Evolutionary conservation across 2,329 filamentous ascomycete species (phyloP).

Genomic region (Oidium heveae): DNA sequence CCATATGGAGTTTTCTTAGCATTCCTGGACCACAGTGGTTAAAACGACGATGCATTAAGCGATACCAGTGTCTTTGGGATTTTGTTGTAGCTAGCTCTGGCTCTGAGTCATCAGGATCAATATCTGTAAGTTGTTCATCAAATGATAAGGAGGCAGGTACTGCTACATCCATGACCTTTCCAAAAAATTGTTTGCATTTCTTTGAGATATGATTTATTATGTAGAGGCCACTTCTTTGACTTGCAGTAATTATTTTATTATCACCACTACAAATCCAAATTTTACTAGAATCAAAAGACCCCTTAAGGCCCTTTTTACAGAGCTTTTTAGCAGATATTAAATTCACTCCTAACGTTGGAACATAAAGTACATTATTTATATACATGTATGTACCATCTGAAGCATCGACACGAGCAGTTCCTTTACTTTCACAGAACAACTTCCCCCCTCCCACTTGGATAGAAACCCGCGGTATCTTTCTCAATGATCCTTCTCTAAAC

Average conservation of each 20-base stretch:
- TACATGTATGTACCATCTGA: background rate
- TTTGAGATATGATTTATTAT: background rate
- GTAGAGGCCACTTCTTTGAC: background rate
- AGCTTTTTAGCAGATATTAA: background rate
- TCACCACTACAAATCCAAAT: background rate
- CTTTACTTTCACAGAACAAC: background rate
- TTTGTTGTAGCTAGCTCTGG: background rate
- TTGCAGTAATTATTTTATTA: background rate
- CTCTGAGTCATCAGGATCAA: background rate
- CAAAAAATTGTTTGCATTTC: background rate
- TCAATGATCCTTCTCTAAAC: background rate
- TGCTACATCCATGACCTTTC: background rate
- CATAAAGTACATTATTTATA: background rate
- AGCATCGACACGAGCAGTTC: background rate
- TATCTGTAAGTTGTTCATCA: background rate
- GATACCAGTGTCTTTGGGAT: background rate
- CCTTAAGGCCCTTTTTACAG: background rate
- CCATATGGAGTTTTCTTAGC: background rate
- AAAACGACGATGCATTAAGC: background rate
- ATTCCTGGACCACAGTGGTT: conserved; percentile 1
- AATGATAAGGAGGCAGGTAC: background rate
- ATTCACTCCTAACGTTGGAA: background rate
- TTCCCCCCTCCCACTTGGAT: background rate
- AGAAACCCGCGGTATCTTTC: background rate
- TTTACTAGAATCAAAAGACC: background rate